These are phyloP conservation scores for Lasiodiplodia sp. DNA, from an alignment of 2,329 filamentous ascomycete genomes.

Conservation along the genomic window DNA sequence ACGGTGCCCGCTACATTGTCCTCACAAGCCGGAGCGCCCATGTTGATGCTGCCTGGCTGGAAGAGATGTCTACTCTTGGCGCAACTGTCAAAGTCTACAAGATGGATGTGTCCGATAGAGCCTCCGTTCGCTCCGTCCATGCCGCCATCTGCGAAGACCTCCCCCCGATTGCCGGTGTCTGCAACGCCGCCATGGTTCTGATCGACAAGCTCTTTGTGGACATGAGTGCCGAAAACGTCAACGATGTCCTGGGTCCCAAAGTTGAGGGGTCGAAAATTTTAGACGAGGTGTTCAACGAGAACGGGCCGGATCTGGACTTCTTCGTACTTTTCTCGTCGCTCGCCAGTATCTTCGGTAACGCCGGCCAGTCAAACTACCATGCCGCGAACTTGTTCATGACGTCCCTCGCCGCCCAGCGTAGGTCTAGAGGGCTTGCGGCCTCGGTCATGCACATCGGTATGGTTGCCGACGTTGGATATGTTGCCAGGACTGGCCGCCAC, in stretches of 20 bases:
- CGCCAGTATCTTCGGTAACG: conserved; percentile 31
- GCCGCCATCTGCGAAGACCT: conserved; percentile 19
- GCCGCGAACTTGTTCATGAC: conserved; percentile 49
- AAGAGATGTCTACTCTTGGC: conserved; percentile 30
- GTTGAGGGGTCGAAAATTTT: conserved; percentile 33
- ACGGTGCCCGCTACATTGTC: conserved; percentile 36
- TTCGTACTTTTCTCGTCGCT: conserved; percentile 39
- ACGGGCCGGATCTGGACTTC: conserved; percentile 34
- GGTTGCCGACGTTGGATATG: conserved; percentile 54
- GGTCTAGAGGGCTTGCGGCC: conserved; percentile 48
- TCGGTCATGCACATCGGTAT: conserved; percentile 50
- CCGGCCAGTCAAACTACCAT: conserved; percentile 36
- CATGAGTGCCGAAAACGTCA: conserved; percentile 22
- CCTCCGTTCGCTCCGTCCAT: neutral
- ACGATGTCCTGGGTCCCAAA: conserved; percentile 34
- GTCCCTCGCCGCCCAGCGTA: conserved; percentile 46
- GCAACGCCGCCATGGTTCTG: conserved; percentile 37
- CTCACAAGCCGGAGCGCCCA: conserved; percentile 51
- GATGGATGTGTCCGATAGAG: conserved; percentile 30
- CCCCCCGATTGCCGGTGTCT: conserved; percentile 34
- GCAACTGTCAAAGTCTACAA: conserved; percentile 23
- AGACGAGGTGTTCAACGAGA: conserved; percentile 32
- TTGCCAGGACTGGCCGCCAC: conserved; percentile 31
- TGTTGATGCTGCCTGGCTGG: conserved; percentile 41
- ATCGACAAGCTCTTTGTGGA: conserved; percentile 33